Base-by-base conservation (phyloP, 768 basidiomycete species). In the Mycena crocata region DNA sequence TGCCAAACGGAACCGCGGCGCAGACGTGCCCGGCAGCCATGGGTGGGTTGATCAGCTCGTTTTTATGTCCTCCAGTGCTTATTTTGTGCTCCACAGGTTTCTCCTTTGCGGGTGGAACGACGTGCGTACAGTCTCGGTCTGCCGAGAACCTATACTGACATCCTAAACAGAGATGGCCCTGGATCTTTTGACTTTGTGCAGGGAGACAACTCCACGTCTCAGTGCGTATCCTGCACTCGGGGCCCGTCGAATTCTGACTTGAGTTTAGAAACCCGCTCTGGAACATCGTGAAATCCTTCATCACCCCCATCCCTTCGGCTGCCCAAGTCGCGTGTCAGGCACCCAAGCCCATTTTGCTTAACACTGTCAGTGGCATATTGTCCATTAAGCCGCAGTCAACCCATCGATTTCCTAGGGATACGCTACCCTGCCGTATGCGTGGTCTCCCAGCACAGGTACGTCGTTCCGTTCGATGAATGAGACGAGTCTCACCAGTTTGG, bases 111-210 rank as follows among this genome's bases (percentile, higher is more conserved):
- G 92, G 91, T 50, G 93, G 93, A 75, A 93, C 92, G 31, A 93
- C 91, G 91, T 92, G 64, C 77, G 86, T 77, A 14, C 24, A 57
- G 46, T 58, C 24, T 14, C 7, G 30, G 34, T 65, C 30, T 50
- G 26, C 19, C 21, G n/a, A 4, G 12, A n/a, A 28, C 60, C 14
- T 55, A 48, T 31, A 70, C 26, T 62, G 59, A 26, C 21, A 44
- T 54, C 31, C 44, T 55, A n/a, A 13, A 60, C 68, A 90, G 89
- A n/a, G 93, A 94, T 76, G 92, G 93, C 0, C 92, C 93, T 4
- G 93, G 93, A 23, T 86, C 87, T 1, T 89, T 93, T 66, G 91
- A 93, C 76, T 94, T 93, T 69, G 78, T 89, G 34, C 93, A 93
- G 80, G 92, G 93, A 5, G 82, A 86, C 69, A 92, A 93, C 73